Evolutionary conservation across 148 eudicot genomes (phyloP), one percentile per base, ranked within the genome.

Genomic region (Camellia japonica): DNA sequence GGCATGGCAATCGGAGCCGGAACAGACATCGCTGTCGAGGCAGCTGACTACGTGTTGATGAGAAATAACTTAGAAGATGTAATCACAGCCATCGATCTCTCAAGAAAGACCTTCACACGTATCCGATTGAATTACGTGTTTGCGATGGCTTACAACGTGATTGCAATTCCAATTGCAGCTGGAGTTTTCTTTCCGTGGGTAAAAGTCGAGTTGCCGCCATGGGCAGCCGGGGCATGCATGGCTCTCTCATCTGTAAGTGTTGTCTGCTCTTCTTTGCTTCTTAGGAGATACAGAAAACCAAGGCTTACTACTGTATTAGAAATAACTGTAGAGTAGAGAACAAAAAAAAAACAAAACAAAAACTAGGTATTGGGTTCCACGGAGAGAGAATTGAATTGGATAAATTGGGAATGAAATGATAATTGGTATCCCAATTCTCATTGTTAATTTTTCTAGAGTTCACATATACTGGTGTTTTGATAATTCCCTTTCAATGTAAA

Each of bases 1-100:
- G 99, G 99, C 62, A 96, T 96, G 95, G 99, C 99, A 52, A 96
- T 96, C 6, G 98, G 99, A 38, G 99, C 99, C 1, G 99, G 99
- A 78, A 96, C 99, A 43, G 99, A 96, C 60, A 90, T 96, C 3
- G 99, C 99, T 59, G 92, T 96, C 43, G 99, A 96, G 72, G 99
- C 99, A 7, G 99, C 99, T 0, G 99, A 96, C 81, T 96, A 92
- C 60, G 98, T 96, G 73, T 80, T 96, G 63, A 96, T 93, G 99
- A 91, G 91, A 72, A 96, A 85, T 78, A 96, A 88, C 82, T 86
- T 96, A 30, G 99, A 96, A 80, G 99, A 96, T 84, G 98, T 96
- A 49, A 96, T 96, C 82, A 93, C 95, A 10, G 99, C 99, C 72
- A 92, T 96, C 14, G 99, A 96, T 85, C 97, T 96, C 56, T 96